phyloP scores from a whole-genome alignment of 495 filamentous ascomycete species.

The Chaetomium tenue region DNA sequence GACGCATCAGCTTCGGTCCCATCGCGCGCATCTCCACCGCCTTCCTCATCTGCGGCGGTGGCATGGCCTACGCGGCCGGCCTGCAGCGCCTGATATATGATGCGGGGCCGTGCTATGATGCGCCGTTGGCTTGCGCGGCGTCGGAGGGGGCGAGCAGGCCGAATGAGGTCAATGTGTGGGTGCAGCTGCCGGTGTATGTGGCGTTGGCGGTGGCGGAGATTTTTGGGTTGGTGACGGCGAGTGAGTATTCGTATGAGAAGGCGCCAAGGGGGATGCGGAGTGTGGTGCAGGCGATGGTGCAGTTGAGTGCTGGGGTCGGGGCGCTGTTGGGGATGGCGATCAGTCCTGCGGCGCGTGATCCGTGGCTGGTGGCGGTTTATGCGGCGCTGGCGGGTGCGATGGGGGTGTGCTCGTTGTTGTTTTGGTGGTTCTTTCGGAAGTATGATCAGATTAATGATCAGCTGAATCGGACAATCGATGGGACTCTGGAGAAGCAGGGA shows the following conservation, averaged over 20 bases:
- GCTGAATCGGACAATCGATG: conserved; percentile 9
- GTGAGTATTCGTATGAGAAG: conserved; percentile 56
- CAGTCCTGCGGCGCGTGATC: conserved; percentile 43
- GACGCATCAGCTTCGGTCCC: conserved; percentile 45
- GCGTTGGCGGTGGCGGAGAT: conserved; percentile 44
- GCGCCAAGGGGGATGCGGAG: conserved; percentile 38
- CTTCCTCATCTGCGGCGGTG: conserved; percentile 43
- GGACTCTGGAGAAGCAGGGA: not conserved
- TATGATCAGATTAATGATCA: conserved; percentile 22
- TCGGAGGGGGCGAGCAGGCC: conserved; percentile 26
- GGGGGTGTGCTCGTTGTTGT: conserved; percentile 29
- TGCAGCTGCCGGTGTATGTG: conserved; percentile 45
- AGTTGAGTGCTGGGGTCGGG: conserved; percentile 44
- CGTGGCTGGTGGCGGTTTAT: conserved; percentile 50
- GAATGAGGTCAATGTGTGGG: conserved; percentile 41
- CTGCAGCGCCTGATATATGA: conserved; percentile 50
- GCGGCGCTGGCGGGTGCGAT: conserved; percentile 40
- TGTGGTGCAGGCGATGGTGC: conserved; percentile 42
- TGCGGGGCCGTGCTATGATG: conserved; percentile 51
- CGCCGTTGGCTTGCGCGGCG: conserved; percentile 41
- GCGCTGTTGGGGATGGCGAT: conserved; percentile 45
- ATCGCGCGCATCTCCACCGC: conserved; percentile 53
- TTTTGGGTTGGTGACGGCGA: conserved; percentile 43
- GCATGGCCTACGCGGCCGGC: conserved; percentile 52
- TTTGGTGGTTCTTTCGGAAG: conserved; percentile 38